Percentiles rank a stretch among this genome's conserved stretches.
These are phyloP conservation scores for Ophiostoma montium DNA, from an alignment of 2,329 filamentous ascomycete species.

Conservation along the genomic window DNA sequence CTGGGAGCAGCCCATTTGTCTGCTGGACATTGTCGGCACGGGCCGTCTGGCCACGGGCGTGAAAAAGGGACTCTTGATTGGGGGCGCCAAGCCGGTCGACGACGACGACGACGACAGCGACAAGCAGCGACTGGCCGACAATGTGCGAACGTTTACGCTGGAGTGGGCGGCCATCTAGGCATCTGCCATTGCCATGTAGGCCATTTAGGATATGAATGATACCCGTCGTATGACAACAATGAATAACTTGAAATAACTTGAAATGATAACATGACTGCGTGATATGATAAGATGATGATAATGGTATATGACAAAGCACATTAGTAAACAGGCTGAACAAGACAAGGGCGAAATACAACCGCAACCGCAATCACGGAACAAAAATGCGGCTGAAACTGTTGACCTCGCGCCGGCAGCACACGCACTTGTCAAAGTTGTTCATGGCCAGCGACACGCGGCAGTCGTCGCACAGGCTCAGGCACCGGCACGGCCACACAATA, in stretches of 20 bases:
- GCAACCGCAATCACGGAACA: slow-evolving; percentile 48
- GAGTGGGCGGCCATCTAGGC: slow-evolving; percentile 83
- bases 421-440: slow-evolving; percentile 95
- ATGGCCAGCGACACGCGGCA: slow-evolving; percentile 86
- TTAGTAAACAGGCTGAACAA: background rate
- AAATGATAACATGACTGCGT: too few relatives aligned
- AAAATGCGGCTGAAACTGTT: slow-evolving; percentile 82
- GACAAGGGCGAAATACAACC: background rate
- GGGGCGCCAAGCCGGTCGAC: slow-evolving; percentile 33
- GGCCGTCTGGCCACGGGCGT: slow-evolving; percentile 85
- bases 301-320: too few relatives aligned
- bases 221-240: background rate
- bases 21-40: slow-evolving; percentile 74
- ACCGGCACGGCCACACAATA: slow-evolving; percentile 93
- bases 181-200: too few relatives aligned
- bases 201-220: slow-evolving; percentile 2
- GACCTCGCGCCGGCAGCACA: slow-evolving; percentile 82
- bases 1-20: slow-evolving; percentile 78
- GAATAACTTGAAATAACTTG: too few relatives aligned
- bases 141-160: slow-evolving; percentile 63
- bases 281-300: background rate
- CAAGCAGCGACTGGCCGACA: background rate
- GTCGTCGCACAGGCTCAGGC: slow-evolving; percentile 86
- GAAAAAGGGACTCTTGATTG: slow-evolving; percentile 88
- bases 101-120: background rate